Evolutionary conservation across 2,329 filamentous ascomycete genomes (phyloP).

Genomic region (Colletotrichum kahawae): DNA sequence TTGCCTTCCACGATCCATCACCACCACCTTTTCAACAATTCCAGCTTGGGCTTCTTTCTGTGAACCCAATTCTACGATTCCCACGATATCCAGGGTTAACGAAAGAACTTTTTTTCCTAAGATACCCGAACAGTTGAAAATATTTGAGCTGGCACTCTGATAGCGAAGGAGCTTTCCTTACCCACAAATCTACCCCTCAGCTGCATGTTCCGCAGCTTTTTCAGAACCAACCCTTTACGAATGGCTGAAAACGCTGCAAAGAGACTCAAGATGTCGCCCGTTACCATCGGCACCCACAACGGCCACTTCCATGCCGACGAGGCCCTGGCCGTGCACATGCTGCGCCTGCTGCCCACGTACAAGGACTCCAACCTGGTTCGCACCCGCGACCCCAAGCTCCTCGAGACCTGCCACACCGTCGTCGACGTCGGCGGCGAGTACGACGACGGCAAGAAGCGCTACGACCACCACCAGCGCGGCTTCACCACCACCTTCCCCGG

Average conservation of each 20-base stretch:
- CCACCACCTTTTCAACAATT: background rate
- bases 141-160: background rate
- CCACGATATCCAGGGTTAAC: background rate
- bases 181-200: background rate
- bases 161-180: background rate
- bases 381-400: constrained; percentile 80
- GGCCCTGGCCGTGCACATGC: constrained; percentile 94
- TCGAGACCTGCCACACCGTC: constrained; percentile 88
- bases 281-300: constrained; percentile 89
- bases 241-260: constrained; percentile 80
- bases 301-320: constrained; percentile 99
- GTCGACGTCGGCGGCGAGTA: constrained; percentile 98
- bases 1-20: background rate
- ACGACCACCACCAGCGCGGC: constrained; percentile 96
- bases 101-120: background rate
- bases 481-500: constrained; percentile 84
- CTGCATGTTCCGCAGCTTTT: constrained; percentile 48
- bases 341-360: constrained; percentile 87
- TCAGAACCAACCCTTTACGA: constrained; percentile 25
- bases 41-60: background rate
- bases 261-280: constrained; percentile 72
- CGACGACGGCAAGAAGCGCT: constrained; percentile 76
- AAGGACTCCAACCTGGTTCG: constrained; percentile 75
- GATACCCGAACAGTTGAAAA: background rate
- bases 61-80: background rate